These are phyloP conservation scores for Candida tunisiensis DNA, from an alignment of 1,139 yeast species.

Conservation along the genomic window DNA sequence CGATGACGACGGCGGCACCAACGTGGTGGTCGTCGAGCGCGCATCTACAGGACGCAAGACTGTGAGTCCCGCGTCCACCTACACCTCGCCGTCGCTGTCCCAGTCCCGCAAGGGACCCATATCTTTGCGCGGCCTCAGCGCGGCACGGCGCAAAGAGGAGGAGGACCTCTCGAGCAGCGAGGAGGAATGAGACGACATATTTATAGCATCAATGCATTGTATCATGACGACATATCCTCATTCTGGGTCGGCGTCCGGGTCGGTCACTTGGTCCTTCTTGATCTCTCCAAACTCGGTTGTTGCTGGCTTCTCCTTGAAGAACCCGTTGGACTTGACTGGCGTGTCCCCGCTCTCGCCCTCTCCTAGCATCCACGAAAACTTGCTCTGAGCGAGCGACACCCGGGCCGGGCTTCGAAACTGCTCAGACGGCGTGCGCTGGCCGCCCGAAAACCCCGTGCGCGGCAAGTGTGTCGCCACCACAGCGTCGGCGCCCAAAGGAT, in stretches of 20 bases:
- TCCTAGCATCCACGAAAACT: conserved; percentile 8
- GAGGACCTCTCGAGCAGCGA: conserved; percentile 13
- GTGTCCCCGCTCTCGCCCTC: too few relatives aligned
- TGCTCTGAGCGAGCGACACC: conserved; percentile 5
- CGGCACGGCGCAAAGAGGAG: conserved; percentile 8
- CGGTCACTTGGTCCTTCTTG: too few relatives aligned
- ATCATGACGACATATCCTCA: neutral
- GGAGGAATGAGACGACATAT: conserved; percentile 7
- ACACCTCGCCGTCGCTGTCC: conserved; percentile 3
- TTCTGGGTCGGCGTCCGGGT: too few relatives aligned
- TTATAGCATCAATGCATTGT: neutral
- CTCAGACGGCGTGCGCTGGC: neutral
- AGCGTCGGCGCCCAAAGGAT: neutral
- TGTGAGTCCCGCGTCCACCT: conserved; percentile 1
- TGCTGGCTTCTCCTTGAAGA: too few relatives aligned
- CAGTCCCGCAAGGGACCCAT: too few relatives aligned
- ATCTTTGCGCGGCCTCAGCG: conserved; percentile 9
- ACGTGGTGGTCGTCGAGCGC: conserved; percentile 5
- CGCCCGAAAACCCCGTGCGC: neutral
- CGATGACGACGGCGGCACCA: conserved; percentile 7
- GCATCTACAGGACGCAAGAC: conserved; percentile 1
- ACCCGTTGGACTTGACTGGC: too few relatives aligned
- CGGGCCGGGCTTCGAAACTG: conserved; percentile 2
- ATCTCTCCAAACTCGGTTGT: too few relatives aligned
- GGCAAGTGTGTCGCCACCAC: neutral